Evolutionary conservation across 2,329 filamentous ascomycete species (phyloP), one percentile per base, ranked within the genome.

Genomic region (Pseudogymnoascus sp.): DNA sequence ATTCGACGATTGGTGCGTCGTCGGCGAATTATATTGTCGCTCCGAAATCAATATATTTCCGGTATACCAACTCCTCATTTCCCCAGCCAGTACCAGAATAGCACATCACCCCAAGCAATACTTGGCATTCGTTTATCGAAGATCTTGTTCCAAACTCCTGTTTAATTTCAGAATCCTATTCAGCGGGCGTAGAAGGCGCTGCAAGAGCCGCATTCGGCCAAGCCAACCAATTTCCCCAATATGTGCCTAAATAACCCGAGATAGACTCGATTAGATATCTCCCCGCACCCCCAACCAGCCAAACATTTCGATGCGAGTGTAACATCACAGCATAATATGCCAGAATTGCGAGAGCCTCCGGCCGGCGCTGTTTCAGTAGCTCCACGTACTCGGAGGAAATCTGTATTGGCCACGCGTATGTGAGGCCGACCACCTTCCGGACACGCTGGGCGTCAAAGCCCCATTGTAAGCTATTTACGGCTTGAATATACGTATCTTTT

Each of bases 321-420:
- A 77, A 59, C 39, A 76, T 60, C 6, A 74, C 65, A 1, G 72
- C 70, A 64, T 75, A 78, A 63, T 75, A 68, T 3, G 72, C 73
- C 29, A 78, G 61, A 10, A 78, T 63, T 1, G 74, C 62, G 59
- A 78, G 67, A 1, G 74, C 74, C 29, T 76, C 74, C 0, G 73
- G 71, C 16, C 68, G 68, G 26, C 68, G 68, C 37, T 66, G 41
- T 7, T 67, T 65, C n/a, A 77, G 65, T 45, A 75, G 58, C 2
- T 63, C 64, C 14, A 71, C 70, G 62, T 70, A 76, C 12, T 71
- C 69, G 1, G 68, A 64, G 5, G 72, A 66, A 12, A 75, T 63
- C 2, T 72, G 67, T 21, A 77, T 71, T 2, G 74, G 70, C 75
- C 75, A 78, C 1, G 71, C 64, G 38, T 71, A 74, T 3, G 74